Evolutionary conservation across 2,329 filamentous ascomycete genomes (phyloP), one percentile per base, ranked within the genome.

Genomic region (Claviceps sp.): DNA sequence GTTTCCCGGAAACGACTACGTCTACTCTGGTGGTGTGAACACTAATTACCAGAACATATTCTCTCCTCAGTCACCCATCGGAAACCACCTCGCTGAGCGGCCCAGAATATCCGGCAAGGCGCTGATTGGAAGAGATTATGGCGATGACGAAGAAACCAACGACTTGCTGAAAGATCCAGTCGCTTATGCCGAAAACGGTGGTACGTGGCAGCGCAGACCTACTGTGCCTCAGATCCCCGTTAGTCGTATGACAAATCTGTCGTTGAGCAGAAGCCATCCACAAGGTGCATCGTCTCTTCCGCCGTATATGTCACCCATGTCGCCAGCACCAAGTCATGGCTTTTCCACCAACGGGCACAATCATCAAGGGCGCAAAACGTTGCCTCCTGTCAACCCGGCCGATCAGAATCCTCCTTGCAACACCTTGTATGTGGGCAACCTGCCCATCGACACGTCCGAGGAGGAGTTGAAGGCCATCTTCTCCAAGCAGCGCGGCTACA

Each of bases 331-430:
- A 2, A 59, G 54, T 14, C 52, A 63, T 26, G 56, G 54, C 3
- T 67, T 60, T 58, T 56, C 64, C 40, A 54, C 51, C 53, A 72
- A 73, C 40, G 74, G 71, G 51, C 71, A 76, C 57, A 75, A 79
- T 54, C 85, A 78, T 58, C 74, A 71, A 56, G 77, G 74, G 61
- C 80, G 81, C 56, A 84, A 80, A 13, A 44, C 22, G 11, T 57
- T 86, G 88, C 56, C 91, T 91, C 85, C 90, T 0, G 86, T 88
- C 55, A 97, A 97, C 59, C 91, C 90, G 0, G 90, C 91, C 13
- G 91, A 98, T 63, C 87, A 96, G 67, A 96, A 97, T 60, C 91
- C 91, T 1, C 93, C 93, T 0, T 97, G 93, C 76, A 97, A 98
- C 64, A 98, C 93, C 0, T 76, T 98, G 6, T 97, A 98, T 62